Conservation (phyloP, 1,284 basidiomycete species). For the Malassezia psittaci region DNA sequence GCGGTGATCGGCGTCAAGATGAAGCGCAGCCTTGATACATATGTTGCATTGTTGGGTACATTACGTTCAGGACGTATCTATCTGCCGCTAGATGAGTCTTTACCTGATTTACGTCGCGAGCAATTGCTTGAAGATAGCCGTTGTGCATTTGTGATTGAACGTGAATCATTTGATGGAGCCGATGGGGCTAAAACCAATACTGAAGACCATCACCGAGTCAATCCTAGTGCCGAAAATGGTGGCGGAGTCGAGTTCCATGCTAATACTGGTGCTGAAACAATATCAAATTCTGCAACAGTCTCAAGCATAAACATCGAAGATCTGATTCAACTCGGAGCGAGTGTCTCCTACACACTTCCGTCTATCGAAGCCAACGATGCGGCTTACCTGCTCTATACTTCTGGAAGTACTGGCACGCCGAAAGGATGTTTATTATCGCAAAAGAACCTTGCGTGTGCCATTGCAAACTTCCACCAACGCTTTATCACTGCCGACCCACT, state of each 20-base stretch:
- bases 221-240: no score
- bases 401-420: conserved; percentile 39
- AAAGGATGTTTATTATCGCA: conserved; percentile 38
- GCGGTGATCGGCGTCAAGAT: conserved; percentile 32
- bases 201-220: no score
- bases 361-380: conserved; percentile 15
- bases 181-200: neutral
- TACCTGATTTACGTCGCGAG: conserved; percentile 37
- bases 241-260: no score
- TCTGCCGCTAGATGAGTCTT: conserved; percentile 43
- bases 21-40: conserved; percentile 29
- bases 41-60: conserved; percentile 29
- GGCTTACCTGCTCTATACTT: conserved; percentile 43
- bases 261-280: no score
- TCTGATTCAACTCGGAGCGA: neutral
- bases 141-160: conserved; percentile 21
- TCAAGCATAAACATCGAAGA: no score
- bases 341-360: neutral
- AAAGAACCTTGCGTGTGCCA: conserved; percentile 29
- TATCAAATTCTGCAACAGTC: neutral
- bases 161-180: neutral
- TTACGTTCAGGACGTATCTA: conserved; percentile 36
- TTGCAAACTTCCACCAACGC: conserved; percentile 25
- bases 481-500: conserved; percentile 29
- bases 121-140: conserved; percentile 33